Evolutionary conservation across 176 grass and related monocot genomes (phyloP).

Genomic region (Urochloa ruziziensis): DNA sequence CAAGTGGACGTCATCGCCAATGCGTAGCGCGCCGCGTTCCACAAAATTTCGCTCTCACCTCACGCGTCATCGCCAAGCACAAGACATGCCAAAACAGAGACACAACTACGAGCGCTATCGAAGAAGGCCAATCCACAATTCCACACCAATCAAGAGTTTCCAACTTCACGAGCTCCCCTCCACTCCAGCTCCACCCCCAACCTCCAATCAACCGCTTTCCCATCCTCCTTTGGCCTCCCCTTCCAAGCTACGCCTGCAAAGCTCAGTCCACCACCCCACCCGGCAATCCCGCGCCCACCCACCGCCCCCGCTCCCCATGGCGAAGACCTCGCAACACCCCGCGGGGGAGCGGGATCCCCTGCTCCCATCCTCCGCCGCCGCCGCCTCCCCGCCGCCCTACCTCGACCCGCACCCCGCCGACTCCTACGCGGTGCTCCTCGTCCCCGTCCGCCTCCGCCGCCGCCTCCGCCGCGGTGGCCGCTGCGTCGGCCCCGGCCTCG

Average conservation of each 20-base stretch:
- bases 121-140: too few species aligned
- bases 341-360: constrained; percentile 42
- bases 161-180: not conserved
- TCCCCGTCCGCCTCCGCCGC: constrained; percentile 52
- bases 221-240: not conserved
- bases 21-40: not conserved
- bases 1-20: not conserved
- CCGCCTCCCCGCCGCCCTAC: constrained; percentile 34
- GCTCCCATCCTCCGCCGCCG: constrained; percentile 31
- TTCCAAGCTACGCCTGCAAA: constrained; percentile 29
- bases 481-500: constrained; percentile 24
- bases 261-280: not conserved
- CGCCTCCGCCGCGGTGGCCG: constrained; percentile 33
- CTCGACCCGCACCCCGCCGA: not conserved
- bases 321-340: constrained; percentile 22
- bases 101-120: not conserved
- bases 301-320: constrained; percentile 34
- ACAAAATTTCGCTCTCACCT: not conserved
- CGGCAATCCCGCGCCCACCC: not conserved
- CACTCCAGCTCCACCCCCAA: not conserved
- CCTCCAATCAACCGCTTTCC: constrained; percentile 25
- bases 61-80: not conserved
- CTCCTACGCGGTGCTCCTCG: constrained; percentile 29
- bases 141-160: not conserved
- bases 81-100: not conserved